phyloP scores from a whole-genome alignment of 495 filamentous ascomycete genomes.

The Cenococcum geophilum region DNA sequence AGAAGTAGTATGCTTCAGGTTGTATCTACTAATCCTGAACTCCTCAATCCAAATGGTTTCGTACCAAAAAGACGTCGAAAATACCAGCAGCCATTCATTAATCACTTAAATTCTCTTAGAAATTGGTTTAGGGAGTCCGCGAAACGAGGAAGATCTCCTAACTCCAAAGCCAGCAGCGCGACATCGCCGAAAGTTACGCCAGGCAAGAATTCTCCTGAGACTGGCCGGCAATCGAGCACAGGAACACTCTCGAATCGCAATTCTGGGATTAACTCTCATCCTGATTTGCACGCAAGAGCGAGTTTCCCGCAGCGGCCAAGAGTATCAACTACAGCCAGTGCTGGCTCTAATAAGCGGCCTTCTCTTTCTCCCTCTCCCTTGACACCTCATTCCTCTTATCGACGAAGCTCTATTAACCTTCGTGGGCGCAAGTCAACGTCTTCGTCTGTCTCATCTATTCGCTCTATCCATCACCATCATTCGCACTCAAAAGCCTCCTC shows the following conservation, averaged over 20 bases:
- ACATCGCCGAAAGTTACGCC: constrained; percentile 22
- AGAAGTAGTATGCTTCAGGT: constrained; percentile 74
- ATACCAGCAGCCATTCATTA: constrained; percentile 65
- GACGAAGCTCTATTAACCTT: constrained; percentile 66
- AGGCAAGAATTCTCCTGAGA: constrained; percentile 24
- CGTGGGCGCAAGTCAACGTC: constrained; percentile 94
- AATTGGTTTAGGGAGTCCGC: constrained; percentile 77
- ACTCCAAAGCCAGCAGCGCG: constrained; percentile 43
- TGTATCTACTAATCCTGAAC: constrained; percentile 64
- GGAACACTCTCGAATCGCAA: constrained; percentile 15
- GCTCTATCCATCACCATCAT: constrained; percentile 81
- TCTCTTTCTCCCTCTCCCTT: constrained; percentile 86
- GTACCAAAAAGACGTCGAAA: constrained; percentile 50
- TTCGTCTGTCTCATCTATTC: constrained; percentile 87
- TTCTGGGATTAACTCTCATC: constrained; percentile 18
- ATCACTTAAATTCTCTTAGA: constrained; percentile 78
- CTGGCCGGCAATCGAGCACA: constrained; percentile 21
- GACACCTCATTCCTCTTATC: constrained; percentile 78
- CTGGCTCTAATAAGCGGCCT: constrained; percentile 64
- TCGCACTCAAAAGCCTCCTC: constrained; percentile 91
- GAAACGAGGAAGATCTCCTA: constrained; percentile 65
- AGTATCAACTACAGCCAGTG: constrained; percentile 43
- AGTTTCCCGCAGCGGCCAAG: constrained; percentile 29
- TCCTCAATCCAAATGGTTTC: constrained; percentile 51
- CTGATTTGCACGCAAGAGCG: constrained; percentile 31